Evolutionary conservation across 768 basidiomycete genomes (phyloP), one percentile per base, ranked within the genome.

Genomic region (Mycena rosella): DNA sequence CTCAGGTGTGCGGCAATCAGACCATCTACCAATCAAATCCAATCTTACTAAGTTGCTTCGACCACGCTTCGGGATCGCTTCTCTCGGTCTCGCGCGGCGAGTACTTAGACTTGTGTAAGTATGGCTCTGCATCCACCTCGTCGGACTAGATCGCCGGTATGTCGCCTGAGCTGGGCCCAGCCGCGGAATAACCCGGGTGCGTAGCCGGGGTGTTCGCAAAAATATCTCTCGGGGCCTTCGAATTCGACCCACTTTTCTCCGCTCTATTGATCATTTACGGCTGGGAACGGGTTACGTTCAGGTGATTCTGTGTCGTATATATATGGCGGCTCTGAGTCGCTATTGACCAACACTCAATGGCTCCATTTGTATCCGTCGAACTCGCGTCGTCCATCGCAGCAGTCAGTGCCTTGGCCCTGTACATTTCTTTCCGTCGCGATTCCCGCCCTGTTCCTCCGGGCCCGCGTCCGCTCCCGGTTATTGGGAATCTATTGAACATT

Each of bases 401-500:
- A 48, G 38, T 55, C 26, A 44, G 38, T 27, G 63, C 36, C 5
- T 20, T 54, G 24, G 57, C 48, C 4, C 20, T 65, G 14, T 29
- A 22, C 45, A 15, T 65, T 26, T 60, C 48, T 20, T 17, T 49
- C 42, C 74, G 14, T 72, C 75, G 10, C 68, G 75, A 36, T 29
- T 40, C 62, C 27, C 57, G 36, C 9, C 38, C 34, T 6, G 17
- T 36, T n/a, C 83, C 83, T 18, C 82, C 82, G 0, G 82, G 82
- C 0, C 82, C 82, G 2, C 77, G 74, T 42, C 74, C 75, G 18
- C 27, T 80, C 36, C 83, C 83, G 5, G 52, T 84, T 17, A n/a
- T 83, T 22, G 83, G 82, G 1, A 83, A 83, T 60, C 67, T 81
- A n/a, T 73, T 79, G 6, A 78, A 80, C 36, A 74, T 84, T 70